Evolutionary conservation across 2,329 filamentous ascomycete species (phyloP).

Genomic region (Colletotrichum salicis): DNA sequence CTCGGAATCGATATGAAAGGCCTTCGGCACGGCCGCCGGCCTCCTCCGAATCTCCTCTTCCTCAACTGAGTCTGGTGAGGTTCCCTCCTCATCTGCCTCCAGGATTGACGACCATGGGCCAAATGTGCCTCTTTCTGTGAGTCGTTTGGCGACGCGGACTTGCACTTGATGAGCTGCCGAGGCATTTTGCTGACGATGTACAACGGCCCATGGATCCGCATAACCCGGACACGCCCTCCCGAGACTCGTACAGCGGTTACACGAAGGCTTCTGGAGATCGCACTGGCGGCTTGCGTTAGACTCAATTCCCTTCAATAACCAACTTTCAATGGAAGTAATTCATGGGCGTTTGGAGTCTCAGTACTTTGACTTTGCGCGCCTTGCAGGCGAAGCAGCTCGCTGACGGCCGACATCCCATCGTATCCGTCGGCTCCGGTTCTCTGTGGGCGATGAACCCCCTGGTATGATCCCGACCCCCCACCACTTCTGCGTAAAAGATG

Average conservation of each 20-base stretch:
- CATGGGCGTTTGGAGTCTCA: background rate
- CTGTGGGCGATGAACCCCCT: background rate
- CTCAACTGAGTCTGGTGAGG: background rate
- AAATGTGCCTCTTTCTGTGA: constrained; percentile 10
- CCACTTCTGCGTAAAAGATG: background rate
- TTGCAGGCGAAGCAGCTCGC: constrained; percentile 30
- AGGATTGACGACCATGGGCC: background rate
- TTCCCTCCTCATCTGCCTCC: background rate
- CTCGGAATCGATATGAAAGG: background rate
- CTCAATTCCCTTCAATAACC: background rate
- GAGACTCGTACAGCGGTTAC: constrained; percentile 52
- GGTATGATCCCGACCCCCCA: background rate
- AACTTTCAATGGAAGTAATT: no score
- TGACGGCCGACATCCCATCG: constrained; percentile 18
- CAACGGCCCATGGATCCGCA: constrained; percentile 50
- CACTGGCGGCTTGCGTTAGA: constrained; percentile 42
- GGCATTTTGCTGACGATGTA: constrained; percentile 37
- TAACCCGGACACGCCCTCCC: constrained; percentile 53
- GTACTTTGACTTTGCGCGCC: constrained; percentile 26
- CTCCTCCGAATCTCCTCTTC: background rate
- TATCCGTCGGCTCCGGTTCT: constrained; percentile 29
- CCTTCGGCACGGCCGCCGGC: background rate
- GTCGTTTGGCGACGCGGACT: constrained; percentile 18
- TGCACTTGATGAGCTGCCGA: constrained; percentile 17
- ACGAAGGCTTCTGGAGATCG: constrained; percentile 50